Evolutionary conservation across 1,284 basidiomycete genomes (phyloP).

Genomic region (Tetrapyrgos nigripes): DNA sequence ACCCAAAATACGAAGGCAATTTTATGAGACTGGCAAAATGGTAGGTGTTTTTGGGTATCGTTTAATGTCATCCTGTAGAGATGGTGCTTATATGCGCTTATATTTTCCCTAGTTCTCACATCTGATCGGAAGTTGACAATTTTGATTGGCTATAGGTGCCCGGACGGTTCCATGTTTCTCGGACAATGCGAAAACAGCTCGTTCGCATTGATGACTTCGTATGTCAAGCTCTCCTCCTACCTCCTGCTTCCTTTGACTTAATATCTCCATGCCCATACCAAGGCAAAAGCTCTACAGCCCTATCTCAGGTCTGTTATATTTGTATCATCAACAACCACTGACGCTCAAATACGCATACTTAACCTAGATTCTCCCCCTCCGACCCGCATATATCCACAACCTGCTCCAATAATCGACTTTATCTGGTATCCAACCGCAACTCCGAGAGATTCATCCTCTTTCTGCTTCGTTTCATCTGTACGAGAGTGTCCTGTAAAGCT

Average conservation of each 20-base stretch:
- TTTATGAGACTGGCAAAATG: slow-evolving; percentile 60
- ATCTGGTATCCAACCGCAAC: slow-evolving; percentile 85
- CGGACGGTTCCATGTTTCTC: slow-evolving; percentile 65
- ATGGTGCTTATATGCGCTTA: background rate
- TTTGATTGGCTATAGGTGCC: slow-evolving; percentile 53
- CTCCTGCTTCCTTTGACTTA: background rate
- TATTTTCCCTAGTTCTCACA: slow-evolving; percentile 6
- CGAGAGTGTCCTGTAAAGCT: slow-evolving; percentile 85
- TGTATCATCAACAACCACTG: background rate
- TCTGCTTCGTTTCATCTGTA: slow-evolving; percentile 83
- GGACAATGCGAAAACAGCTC: slow-evolving; percentile 66
- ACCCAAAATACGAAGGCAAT: slow-evolving; percentile 38
- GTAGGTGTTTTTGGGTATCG: slow-evolving; percentile 31
- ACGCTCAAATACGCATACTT: background rate
- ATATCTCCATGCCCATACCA: background rate
- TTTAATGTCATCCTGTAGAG: background rate
- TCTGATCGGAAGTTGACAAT: slow-evolving; percentile 1
- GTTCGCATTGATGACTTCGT: slow-evolving; percentile 56
- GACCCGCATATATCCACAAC: slow-evolving; percentile 50
- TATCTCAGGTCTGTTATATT: slow-evolving; percentile 1
- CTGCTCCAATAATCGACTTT: slow-evolving; percentile 77
- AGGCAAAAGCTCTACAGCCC: background rate
- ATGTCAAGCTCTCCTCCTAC: slow-evolving; percentile 19
- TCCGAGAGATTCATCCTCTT: slow-evolving; percentile 60
- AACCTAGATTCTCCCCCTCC: slow-evolving; percentile 6